Evolutionary conservation across 805 yeast species (phyloP), one percentile per base, ranked within the genome.

Genomic region (Wickerhamiella allomyrinae): DNA sequence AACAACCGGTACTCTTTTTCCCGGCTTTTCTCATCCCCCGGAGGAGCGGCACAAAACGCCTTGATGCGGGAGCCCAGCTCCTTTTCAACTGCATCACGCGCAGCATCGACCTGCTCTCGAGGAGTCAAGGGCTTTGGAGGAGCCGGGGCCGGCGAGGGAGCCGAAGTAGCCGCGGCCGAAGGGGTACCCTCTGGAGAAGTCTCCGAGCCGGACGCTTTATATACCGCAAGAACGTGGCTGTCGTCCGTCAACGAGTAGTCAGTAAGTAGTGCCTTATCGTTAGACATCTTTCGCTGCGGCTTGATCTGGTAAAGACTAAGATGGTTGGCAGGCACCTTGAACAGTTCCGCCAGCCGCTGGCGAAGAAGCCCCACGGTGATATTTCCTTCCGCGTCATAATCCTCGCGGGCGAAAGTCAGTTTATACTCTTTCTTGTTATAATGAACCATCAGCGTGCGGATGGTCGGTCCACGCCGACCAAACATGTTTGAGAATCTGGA

Each of bases 321-420:
- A 20, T 38, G 34, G 8, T 33, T 34, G 5, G 48, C 64, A 62
- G 41, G 55, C 11, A 73, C 74, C 44, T 68, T 66, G 50, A 79
- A 71, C 46, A 81, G 65, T 33, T 67, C 61, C 27, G 76, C 68
- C 2, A 77, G 60, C 54, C 76, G 79, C 1, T 58, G 49, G 47
- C 85, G 69, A 42, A 85, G 65, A 48, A 77, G 74, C 14, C 65
- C 69, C 25, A 87, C 66, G 15, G 77, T 72, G 8, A 87, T 74
- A 1, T 94, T 94, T 40, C 69, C 45, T 74, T 87, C 5, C 77
- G 79, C 22, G n/a, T 45, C 29, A 35, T 41, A 49, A 43, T 57
- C 61, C 20, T 46, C 53, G 2, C 37, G 36, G 38, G 45, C 46
- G 38, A 58, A 52, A 9, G 46, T 40, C 7, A 58, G 47, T 27